These are phyloP conservation scores for Monosporascus sp. DNA, from an alignment of 2,329 filamentous ascomycete species.

Conservation along the genomic window DNA sequence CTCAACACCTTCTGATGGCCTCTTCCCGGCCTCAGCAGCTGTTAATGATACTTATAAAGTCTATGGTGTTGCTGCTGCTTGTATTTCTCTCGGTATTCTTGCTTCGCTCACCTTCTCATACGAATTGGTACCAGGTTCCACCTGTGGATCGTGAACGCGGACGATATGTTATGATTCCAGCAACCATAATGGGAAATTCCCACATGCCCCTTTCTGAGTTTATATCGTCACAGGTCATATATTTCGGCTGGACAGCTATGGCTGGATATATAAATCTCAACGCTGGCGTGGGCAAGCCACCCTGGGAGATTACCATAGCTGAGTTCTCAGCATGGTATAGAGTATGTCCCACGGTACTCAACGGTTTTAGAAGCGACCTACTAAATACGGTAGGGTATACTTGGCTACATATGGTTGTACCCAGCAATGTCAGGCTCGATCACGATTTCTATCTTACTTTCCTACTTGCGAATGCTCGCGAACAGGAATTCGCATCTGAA, in stretches of 20 bases:
- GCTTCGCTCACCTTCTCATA: background rate
- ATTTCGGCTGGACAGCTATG: slow-evolving; percentile 15
- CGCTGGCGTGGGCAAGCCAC: slow-evolving; percentile 20
- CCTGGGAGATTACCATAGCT: slow-evolving; percentile 18
- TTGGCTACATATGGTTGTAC: slow-evolving; percentile 16
- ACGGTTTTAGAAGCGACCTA: too few relatives aligned
- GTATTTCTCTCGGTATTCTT: background rate
- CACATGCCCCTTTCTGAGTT: too few relatives aligned
- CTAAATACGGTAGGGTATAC: slow-evolving; percentile 5
- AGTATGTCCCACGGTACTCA: background rate
- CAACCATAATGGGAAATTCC: background rate
- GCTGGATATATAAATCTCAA: slow-evolving; percentile 14
- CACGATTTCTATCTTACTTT: slow-evolving; percentile 18
- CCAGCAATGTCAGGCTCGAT: slow-evolving; percentile 16
- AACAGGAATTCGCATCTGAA: background rate
- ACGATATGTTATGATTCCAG: background rate
- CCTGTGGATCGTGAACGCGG: background rate
- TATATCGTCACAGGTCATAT: slow-evolving; percentile 9
- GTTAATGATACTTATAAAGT: background rate
- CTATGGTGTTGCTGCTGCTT: background rate
- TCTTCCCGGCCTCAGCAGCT: background rate
- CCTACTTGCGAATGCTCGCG: slow-evolving; percentile 19
- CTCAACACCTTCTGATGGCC: background rate
- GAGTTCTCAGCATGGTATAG: slow-evolving; percentile 19
- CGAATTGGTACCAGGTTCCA: background rate